Base-by-base conservation (phyloP, 192 early-diverging fungal genomes). In the Coemansia reversa region DNA sequence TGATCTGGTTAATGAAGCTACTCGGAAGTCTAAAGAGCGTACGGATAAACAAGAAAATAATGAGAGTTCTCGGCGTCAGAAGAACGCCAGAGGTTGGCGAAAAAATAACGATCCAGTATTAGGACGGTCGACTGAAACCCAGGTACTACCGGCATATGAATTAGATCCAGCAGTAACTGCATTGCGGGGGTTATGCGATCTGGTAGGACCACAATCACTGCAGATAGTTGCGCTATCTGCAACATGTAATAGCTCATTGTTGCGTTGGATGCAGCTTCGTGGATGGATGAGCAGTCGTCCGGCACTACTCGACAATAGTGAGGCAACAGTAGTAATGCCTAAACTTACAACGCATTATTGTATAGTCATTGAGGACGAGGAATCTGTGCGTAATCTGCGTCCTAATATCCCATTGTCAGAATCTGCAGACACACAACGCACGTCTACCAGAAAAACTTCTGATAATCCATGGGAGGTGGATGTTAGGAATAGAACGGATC, bases 281-380 rank as follows among this genome's bases (percentile, higher is more conserved):
- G 72, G 72, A 16, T 75, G 72, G 56, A 51, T 75, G 60, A 56
- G 51, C 16, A 63, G 62, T 20, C 48, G 35, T 4, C 60, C 52
- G 0, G 18, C 20, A 19, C 29, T 64, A 5, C 56, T 66, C 2
- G 66, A 62, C 23, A 62, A 62, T 14, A 33, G 22, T 20, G 30
- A 57, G 5, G 25, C 49, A 20, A 39, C n/a, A 0, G 39, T 66
- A 6, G 56, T 22, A n/a, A 24, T 57, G 33, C 70, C 70, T 0
- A 7, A 16, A 0, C 7, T 32, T 8, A 69, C 61, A 20, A 59
- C n/a, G 14, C 76, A 79, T 64, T 59, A 70, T 42, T 79, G 76
- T 42, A 14, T 79, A 32, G 70, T 79, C 3, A 63, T 79, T 57
- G 76, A 74, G 49, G 39, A 79, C 55, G 51, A 64, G 0, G 14